A percentile compares a stretch with the other conserved stretches of the same genome.
Conservation (phyloP, 2,329 filamentous ascomycete genomes). For the Pseudogymnoascus sp. region DNA sequence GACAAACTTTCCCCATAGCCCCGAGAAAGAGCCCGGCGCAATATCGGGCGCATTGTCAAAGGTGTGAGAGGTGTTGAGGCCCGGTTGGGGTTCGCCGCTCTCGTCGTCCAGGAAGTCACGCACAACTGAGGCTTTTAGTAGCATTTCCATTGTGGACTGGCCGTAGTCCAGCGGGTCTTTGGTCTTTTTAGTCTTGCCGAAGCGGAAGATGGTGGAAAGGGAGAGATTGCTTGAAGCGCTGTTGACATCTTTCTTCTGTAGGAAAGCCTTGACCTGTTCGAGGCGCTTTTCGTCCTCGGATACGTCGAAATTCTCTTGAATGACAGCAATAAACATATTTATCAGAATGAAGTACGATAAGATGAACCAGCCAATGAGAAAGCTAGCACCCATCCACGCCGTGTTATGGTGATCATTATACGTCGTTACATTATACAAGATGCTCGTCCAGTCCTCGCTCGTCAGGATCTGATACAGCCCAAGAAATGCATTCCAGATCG, state of each 20-base stretch:
- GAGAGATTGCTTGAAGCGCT: conserved; percentile 64
- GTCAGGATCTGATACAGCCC: conserved; percentile 97
- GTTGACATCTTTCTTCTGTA: conserved; percentile 81
- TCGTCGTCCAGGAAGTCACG: conserved; percentile 85
- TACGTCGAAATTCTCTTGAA: conserved; percentile 98
- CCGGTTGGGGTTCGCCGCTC: conserved; percentile 35
- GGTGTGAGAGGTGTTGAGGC: conserved; percentile 19
- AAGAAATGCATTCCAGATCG: conserved; percentile 91
- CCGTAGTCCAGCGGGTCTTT: conserved; percentile 88
- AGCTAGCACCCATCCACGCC: conserved; percentile 87
- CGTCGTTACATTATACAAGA: conserved; percentile 73
- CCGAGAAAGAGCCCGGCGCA: conserved; percentile 47
- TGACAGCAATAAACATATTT: conserved; percentile 99
- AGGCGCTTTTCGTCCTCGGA: conserved; percentile 96
- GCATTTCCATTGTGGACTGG: conserved; percentile 86
- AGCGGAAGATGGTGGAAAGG: conserved; percentile 59
- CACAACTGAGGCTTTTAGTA: conserved; percentile 91
- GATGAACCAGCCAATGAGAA: conserved; percentile 93
- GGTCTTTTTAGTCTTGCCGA: conserved; percentile 49
- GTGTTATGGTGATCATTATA: conserved; percentile 58
- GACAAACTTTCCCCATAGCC: conserved; percentile 51
- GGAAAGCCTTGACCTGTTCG: conserved; percentile 89
- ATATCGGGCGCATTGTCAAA: conserved; percentile 11
- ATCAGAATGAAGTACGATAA: conserved; percentile 89
- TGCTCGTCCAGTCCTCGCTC: conserved; percentile 88